Evolutionary conservation across 179 eudicot species (phyloP).

Genomic region (Camellia oleifera): DNA sequence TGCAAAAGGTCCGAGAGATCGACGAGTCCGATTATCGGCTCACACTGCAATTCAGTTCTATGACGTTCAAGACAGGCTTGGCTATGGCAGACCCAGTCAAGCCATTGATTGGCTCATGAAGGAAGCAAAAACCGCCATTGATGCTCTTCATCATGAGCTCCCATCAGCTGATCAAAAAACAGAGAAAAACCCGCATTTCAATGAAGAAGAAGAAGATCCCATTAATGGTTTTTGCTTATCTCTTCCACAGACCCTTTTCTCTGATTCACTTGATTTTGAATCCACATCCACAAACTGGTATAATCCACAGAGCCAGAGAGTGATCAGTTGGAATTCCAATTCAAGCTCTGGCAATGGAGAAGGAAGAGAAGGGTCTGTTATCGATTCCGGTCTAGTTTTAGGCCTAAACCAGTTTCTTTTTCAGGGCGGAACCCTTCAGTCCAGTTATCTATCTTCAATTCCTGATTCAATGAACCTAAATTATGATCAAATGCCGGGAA

Average conservation of each 20-base stretch:
- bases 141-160: not conserved
- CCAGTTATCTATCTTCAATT: constrained; percentile 10
- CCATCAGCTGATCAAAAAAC: not conserved
- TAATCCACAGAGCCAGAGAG: not conserved
- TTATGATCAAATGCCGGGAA: not conserved
- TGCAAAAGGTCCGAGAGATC: not conserved
- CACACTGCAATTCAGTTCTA: constrained; percentile 13
- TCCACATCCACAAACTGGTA: constrained; percentile 5
- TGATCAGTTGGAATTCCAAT: not conserved
- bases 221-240: not conserved
- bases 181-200: not conserved
- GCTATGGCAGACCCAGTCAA: constrained; percentile 7
- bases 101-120: constrained; percentile 21
- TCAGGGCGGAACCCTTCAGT: constrained; percentile 19
- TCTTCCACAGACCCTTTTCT: not conserved
- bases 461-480: not conserved
- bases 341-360: too few species aligned
- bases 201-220: not conserved
- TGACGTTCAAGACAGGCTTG: constrained; percentile 13
- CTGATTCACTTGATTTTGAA: not conserved
- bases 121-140: constrained; percentile 16
- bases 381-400: not conserved
- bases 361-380: not conserved
- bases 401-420: constrained; percentile 12
- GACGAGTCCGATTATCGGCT: constrained; percentile 9